A percentile compares a stretch with the other conserved stretches of the same genome.
phyloP scores from a whole-genome alignment of 768 basidiomycete species.

The Scleroderma citrinum region DNA sequence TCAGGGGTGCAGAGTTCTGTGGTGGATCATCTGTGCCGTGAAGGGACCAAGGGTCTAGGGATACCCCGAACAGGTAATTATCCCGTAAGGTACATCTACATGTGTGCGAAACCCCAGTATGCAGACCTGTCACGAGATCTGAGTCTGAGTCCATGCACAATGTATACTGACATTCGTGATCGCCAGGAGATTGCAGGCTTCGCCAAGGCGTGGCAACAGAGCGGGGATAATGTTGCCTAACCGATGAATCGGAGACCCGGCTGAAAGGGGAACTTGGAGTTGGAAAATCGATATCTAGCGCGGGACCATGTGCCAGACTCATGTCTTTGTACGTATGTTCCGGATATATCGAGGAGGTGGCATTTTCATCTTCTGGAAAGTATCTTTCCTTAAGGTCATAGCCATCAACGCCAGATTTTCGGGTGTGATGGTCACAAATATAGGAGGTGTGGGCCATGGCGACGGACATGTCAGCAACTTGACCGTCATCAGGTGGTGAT shows the following conservation, averaged over 20 bases:
- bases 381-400: slow-evolving; percentile 8
- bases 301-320: background rate
- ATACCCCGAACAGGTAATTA: slow-evolving; percentile 1
- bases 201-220: slow-evolving; percentile 13
- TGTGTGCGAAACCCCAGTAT: slow-evolving; percentile 10
- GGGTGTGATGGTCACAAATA: slow-evolving; percentile 1
- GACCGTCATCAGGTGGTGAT: slow-evolving; percentile 14
- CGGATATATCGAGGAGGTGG: background rate
- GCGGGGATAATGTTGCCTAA: background rate
- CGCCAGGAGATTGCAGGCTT: slow-evolving; percentile 8
- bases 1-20: slow-evolving; percentile 13
- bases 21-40: slow-evolving; percentile 9
- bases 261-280: slow-evolving; percentile 22
- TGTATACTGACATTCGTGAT: slow-evolving; percentile 12
- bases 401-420: slow-evolving; percentile 13
- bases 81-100: slow-evolving; percentile 10
- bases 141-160: slow-evolving; percentile 6
- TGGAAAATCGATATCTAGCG: slow-evolving; percentile 3
- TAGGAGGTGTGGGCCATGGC: background rate
- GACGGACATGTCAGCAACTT: slow-evolving; percentile 6
- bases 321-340: slow-evolving; percentile 9
- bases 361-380: slow-evolving; percentile 8
- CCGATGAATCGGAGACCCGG: slow-evolving; percentile 9
- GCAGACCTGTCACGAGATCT: slow-evolving; percentile 5
- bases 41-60: slow-evolving; percentile 6